Percentiles rank a stretch among this genome's conserved stretches.
These are phyloP conservation scores for Arxiozyma bovina DNA, from an alignment of 1,139 yeast genomes.

Conservation along the genomic window DNA sequence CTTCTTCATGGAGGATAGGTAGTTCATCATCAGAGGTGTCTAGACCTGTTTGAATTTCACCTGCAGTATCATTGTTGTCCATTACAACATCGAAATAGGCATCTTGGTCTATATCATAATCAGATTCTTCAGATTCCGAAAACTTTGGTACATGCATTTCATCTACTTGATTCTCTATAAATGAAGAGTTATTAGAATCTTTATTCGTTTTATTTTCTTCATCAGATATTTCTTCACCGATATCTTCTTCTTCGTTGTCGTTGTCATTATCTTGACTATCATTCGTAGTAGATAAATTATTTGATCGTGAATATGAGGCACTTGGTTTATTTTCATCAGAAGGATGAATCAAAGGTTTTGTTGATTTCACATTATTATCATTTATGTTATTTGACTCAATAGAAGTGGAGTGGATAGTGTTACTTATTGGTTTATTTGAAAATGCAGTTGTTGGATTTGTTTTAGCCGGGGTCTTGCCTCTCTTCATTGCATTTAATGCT, in stretches of 20 bases:
- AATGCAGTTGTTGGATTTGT: background rate
- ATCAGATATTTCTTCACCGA: constrained; percentile 52
- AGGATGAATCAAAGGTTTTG: background rate
- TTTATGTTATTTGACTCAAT: background rate
- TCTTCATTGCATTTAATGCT: constrained; percentile 41
- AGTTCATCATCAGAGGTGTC: constrained; percentile 47
- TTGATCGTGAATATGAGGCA: background rate
- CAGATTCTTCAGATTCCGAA: constrained; percentile 39
- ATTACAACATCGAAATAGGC: constrained; percentile 51
- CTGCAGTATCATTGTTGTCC: constrained; percentile 38
- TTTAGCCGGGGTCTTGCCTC: constrained; percentile 18
- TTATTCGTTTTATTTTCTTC: constrained; percentile 28
- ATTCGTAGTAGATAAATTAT: constrained; percentile 1
- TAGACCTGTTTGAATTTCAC: constrained; percentile 37
- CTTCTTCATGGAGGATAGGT: constrained; percentile 41
- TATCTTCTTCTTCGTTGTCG: constrained; percentile 43
- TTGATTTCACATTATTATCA: background rate
- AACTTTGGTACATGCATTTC: constrained; percentile 30
- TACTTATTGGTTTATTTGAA: background rate
- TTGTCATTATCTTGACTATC: background rate
- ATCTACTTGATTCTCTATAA: constrained; percentile 35
- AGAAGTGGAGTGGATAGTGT: background rate
- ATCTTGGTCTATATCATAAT: constrained; percentile 66
- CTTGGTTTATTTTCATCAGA: constrained; percentile 4
- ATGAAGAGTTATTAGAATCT: constrained; percentile 11